phyloP scores from a whole-genome alignment of 2,329 filamentous ascomycete species.

The Orbilia quercus region DNA sequence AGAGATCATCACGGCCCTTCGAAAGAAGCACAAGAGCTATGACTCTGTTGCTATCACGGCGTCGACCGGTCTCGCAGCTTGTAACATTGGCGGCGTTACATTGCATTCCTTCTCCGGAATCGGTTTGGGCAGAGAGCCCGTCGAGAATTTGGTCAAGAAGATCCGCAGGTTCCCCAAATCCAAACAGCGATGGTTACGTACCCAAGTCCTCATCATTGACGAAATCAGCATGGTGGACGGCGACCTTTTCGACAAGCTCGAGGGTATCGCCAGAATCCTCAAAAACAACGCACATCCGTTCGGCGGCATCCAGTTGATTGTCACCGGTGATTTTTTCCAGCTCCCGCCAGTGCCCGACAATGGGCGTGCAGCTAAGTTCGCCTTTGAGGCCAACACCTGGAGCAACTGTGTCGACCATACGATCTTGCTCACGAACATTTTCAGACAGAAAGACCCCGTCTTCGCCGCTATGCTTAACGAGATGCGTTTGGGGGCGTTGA shows the following conservation, averaged over 20 bases:
- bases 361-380: constrained; percentile 81
- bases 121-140: constrained; percentile 90
- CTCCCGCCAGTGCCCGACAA: constrained; percentile 86
- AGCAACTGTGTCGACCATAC: constrained; percentile 92
- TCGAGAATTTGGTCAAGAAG: constrained; percentile 84
- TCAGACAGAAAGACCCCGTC: constrained; percentile 89
- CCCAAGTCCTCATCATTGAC: constrained; percentile 88
- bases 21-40: constrained; percentile 80
- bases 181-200: constrained; percentile 86
- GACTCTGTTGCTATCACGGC: constrained; percentile 93
- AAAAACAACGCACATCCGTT: constrained; percentile 92
- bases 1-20: constrained; percentile 84
- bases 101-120: constrained; percentile 97
- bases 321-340: constrained; percentile 98
- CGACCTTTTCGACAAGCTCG: constrained; percentile 95
- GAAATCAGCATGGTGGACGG: constrained; percentile 99
- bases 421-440: constrained; percentile 93
- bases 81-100: constrained; percentile 95
- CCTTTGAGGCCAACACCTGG: constrained; percentile 93
- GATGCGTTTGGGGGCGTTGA: constrained; percentile 89
- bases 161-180: constrained; percentile 89
- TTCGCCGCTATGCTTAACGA: constrained; percentile 98
- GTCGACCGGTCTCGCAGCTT: constrained; percentile 93
- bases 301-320: constrained; percentile 93
- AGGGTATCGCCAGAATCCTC: constrained; percentile 83